Conservation (phyloP, 2,329 filamentous ascomycete genomes). For the Acrodontium crateriforme region DNA sequence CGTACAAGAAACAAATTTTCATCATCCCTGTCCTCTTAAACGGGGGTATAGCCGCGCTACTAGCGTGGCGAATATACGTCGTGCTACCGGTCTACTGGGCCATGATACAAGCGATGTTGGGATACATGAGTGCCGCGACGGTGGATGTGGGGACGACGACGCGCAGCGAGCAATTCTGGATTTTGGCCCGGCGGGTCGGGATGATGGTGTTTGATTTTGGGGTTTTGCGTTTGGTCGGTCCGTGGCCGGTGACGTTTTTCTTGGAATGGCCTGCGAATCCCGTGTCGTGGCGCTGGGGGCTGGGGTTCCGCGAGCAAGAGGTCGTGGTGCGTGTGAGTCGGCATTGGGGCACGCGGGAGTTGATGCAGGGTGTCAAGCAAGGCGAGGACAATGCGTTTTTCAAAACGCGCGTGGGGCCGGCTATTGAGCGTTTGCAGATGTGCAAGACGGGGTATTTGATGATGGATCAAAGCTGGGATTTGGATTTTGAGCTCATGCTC, state of each 20-base stretch:
- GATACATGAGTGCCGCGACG: conserved; percentile 51
- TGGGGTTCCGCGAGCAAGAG: conserved; percentile 69
- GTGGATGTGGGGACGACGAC: conserved; percentile 45
- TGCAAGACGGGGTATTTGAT: conserved; percentile 79
- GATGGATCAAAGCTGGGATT: conserved; percentile 72
- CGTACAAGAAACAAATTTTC: conserved; percentile 74
- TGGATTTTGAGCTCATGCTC: conserved; percentile 75
- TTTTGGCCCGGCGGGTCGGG: conserved; percentile 45
- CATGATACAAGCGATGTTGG: conserved; percentile 50
- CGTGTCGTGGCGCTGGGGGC: conserved; percentile 54
- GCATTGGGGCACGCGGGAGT: conserved; percentile 51
- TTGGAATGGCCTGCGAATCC: conserved; percentile 51
- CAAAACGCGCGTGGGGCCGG: conserved; percentile 49
- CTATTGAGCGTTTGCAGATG: conserved; percentile 53
- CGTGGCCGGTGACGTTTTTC: conserved; percentile 39
- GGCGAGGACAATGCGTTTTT: conserved; percentile 42
- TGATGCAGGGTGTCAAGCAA: conserved; percentile 39
- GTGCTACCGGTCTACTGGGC: conserved; percentile 60
- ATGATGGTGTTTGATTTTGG: conserved; percentile 64
- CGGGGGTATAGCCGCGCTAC: conserved; percentile 46
- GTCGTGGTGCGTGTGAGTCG: conserved; percentile 68
- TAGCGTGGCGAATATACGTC: conserved; percentile 54
- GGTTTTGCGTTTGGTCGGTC: conserved; percentile 29
- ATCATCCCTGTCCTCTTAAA: conserved; percentile 67
- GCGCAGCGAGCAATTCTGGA: conserved; percentile 42